Evolutionary conservation across 1,284 basidiomycete genomes (phyloP).

Genomic region (Taiwanofungus camphoratus): DNA sequence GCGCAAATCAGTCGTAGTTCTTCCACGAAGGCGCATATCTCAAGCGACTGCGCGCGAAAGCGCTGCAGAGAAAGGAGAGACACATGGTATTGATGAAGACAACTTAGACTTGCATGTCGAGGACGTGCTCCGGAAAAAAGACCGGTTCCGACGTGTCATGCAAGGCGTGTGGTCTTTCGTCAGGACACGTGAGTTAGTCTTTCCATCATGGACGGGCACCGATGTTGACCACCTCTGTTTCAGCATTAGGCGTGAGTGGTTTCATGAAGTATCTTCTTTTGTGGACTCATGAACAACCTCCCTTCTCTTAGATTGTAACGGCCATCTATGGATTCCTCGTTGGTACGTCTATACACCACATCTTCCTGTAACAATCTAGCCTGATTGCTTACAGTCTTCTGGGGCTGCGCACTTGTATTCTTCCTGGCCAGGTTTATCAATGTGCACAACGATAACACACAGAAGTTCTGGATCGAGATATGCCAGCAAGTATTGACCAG

Average conservation of each 20-base stretch:
- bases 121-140: conserved; percentile 64
- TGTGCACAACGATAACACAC: conserved; percentile 54
- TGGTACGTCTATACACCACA: conserved; percentile 34
- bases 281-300: conserved; percentile 2
- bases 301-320: conserved; percentile 48
- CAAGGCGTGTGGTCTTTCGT: conserved; percentile 79
- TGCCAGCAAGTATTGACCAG: conserved; percentile 76
- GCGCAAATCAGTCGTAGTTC: conserved; percentile 58
- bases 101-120: conserved; percentile 76
- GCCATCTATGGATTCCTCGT: conserved; percentile 79
- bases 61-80: conserved; percentile 30
- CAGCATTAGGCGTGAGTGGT: conserved; percentile 18
- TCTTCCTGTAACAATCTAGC: background rate
- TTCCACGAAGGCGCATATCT: conserved; percentile 36
- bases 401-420: conserved; percentile 75
- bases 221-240: background rate
- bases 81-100: conserved; percentile 38
- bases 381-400: conserved; percentile 45
- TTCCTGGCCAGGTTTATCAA: conserved; percentile 70
- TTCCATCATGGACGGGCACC: background rate
- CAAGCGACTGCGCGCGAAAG: conserved; percentile 11
- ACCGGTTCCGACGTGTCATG: conserved; percentile 56
- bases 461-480: conserved; percentile 75
- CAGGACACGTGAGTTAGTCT: conserved; percentile 61
- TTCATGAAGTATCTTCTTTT: background rate